These are phyloP conservation scores for Malus domestica DNA, from an alignment of 306 rosid species.

Conservation along the genomic window DNA sequence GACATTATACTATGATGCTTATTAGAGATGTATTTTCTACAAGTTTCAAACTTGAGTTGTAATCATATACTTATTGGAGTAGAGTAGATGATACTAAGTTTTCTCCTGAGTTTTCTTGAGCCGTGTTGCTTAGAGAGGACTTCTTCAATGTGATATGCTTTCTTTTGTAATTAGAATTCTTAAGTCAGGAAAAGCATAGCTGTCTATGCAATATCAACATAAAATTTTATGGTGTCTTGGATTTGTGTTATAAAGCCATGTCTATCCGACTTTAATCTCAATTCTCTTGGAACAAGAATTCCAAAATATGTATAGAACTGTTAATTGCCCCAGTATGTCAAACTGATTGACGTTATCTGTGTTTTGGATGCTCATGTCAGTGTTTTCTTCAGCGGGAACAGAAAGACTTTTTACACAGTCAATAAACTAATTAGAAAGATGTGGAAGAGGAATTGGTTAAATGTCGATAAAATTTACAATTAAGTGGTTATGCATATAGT, in stretches of 20 bases:
- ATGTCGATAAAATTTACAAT: not conserved
- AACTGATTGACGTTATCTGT: not conserved
- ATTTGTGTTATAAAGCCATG: not conserved
- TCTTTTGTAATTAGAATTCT: not conserved
- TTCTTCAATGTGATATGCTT: not conserved
- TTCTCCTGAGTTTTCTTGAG: not conserved
- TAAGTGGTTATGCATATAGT: not conserved
- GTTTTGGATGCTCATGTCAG: not conserved
- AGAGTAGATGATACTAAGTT: not conserved
- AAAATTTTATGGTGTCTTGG: not conserved
- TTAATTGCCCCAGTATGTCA: not conserved
- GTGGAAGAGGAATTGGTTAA: not conserved
- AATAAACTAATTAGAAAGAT: not conserved
- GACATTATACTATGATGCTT: not conserved
- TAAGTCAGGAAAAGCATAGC: not conserved
- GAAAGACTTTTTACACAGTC: no score
- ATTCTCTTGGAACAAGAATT: not conserved
- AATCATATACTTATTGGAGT: not conserved
- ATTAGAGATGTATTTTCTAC: not conserved
- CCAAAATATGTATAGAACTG: not conserved
- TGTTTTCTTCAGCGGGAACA: not conserved
- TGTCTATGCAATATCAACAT: not conserved
- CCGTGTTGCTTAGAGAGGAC: not conserved
- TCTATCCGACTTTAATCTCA: not conserved
- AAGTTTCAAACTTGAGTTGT: not conserved